Evolutionary conservation across 805 yeast species (phyloP).

Genomic region (Saccharomyces mikatae): DNA sequence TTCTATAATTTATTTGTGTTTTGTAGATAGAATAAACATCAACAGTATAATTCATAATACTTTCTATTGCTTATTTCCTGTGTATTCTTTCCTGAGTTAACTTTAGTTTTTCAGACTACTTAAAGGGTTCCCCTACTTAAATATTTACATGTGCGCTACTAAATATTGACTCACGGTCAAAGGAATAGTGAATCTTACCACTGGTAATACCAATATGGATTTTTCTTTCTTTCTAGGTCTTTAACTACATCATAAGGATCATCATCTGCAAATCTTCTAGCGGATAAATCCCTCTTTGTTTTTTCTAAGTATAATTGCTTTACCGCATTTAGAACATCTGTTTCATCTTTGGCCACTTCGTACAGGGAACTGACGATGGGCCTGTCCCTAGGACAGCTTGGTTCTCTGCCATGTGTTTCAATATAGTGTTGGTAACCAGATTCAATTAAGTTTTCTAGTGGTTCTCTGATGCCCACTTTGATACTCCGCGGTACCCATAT

Average conservation of each 20-base stretch:
- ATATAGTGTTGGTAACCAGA: conserved; percentile 29
- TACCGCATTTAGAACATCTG: conserved; percentile 17
- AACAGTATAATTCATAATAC: not conserved
- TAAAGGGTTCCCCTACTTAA: not conserved
- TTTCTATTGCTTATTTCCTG: not conserved
- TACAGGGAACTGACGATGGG: conserved; percentile 25
- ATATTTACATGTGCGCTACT: not conserved
- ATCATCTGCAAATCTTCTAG: conserved; percentile 12
- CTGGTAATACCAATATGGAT: conserved; percentile 27
- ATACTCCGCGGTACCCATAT: conserved; percentile 51
- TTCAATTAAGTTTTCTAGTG: conserved; percentile 31
- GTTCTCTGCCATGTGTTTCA: conserved; percentile 25
- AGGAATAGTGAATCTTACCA: conserved; percentile 12
- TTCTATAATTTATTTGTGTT: conserved; percentile 4
- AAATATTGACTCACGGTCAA: not conserved
- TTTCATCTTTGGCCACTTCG: conserved; percentile 18
- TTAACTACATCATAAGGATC: conserved; percentile 16
- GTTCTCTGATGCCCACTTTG: conserved; percentile 46
- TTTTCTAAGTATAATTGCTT: conserved; percentile 21
- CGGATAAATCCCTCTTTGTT: conserved; percentile 17
- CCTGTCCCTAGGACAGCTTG: conserved; percentile 20
- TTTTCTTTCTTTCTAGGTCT: conserved; percentile 14
- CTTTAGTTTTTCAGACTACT: not conserved
- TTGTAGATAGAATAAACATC: conserved; percentile 15
- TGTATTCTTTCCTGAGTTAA: not conserved